Evolutionary conservation across 2,329 filamentous ascomycete species (phyloP), one percentile per base, ranked within the genome.

Genomic region (Aspergillus aculeatus): DNA sequence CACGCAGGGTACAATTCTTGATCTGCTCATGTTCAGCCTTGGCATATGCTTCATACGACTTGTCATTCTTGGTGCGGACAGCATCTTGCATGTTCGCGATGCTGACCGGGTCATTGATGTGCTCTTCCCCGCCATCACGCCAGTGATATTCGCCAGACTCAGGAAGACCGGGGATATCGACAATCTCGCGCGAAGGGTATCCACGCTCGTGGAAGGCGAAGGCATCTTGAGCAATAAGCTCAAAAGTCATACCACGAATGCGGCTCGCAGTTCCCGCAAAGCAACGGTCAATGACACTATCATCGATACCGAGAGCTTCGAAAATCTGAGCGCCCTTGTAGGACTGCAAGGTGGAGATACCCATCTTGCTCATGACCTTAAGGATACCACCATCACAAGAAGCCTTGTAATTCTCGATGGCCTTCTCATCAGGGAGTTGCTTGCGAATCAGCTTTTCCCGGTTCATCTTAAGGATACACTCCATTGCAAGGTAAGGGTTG

Each of bases 281-380:
- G 83, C 93, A 97, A 68, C 91, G 88, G 74, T 98, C 93, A 56
- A 98, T 91, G 50, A 98, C 93, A 21, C 84, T 84, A 75, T 96
- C 93, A 71, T 97, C 93, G 35, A 97, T 88, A 78, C 94, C 94
- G 48, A 98, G 89, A 52, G 93, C 92, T 76, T 98, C 94, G 68
- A 97, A 98, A 65, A 98, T 98, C 81, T 98, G 94, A 58, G 94
- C 94, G 73, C 94, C 94, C 83, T 98, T 98, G 83, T 98, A 98
- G 67, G 90, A 94, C 72, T 94, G 92, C 50, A 98, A 83, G 32
- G 94, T 98, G 6, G 94, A 97, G 65, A 98, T 98, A 81, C 94
- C 94, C 94, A 98, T 98, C 83, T 98, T 98, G 77, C 90, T 95
- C 94, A 98, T 98, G 75, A 98, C 94, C 79, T 98, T 98, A 65